These are phyloP conservation scores for Phellopilus nigrolimitatus DNA, from an alignment of 1,284 basidiomycete genomes.

Conservation along the genomic window DNA sequence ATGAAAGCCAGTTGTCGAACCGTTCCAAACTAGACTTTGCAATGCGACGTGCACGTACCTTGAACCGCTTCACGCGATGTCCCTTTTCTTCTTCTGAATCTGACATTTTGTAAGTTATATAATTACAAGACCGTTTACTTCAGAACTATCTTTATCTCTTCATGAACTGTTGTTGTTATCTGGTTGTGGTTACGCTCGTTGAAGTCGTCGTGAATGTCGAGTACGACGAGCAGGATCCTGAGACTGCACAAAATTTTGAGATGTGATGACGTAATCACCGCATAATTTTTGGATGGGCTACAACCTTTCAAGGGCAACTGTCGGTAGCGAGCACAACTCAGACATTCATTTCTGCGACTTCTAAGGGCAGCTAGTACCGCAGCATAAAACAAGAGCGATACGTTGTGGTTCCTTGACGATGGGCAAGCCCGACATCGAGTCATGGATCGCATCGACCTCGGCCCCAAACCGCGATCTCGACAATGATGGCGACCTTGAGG, in stretches of 20 bases:
- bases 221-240: too few relatives aligned
- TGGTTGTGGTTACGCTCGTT: too few relatives aligned
- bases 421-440: conserved; percentile 36
- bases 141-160: too few relatives aligned
- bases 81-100: conserved; percentile 24
- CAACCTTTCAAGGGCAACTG: too few relatives aligned
- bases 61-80: conserved; percentile 41
- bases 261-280: too few relatives aligned
- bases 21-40: neutral
- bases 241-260: too few relatives aligned
- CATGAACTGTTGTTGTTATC: too few relatives aligned
- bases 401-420: conserved; percentile 21
- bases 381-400: neutral
- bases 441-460: conserved; percentile 35
- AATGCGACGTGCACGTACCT: conserved; percentile 28
- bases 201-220: too few relatives aligned
- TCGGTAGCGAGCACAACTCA: too few relatives aligned
- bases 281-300: too few relatives aligned
- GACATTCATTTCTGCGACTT: neutral
- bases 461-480: conserved; percentile 1
- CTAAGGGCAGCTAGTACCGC: neutral
- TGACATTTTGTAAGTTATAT: too few relatives aligned
- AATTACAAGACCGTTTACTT: too few relatives aligned
- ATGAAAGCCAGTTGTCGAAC: neutral
- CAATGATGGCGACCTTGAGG: conserved; percentile 20